A percentile compares a stretch with the other conserved stretches of the same genome.
These are phyloP conservation scores for Harringtonia aguacate DNA, from an alignment of 2,329 filamentous ascomycete genomes.

Conservation along the genomic window DNA sequence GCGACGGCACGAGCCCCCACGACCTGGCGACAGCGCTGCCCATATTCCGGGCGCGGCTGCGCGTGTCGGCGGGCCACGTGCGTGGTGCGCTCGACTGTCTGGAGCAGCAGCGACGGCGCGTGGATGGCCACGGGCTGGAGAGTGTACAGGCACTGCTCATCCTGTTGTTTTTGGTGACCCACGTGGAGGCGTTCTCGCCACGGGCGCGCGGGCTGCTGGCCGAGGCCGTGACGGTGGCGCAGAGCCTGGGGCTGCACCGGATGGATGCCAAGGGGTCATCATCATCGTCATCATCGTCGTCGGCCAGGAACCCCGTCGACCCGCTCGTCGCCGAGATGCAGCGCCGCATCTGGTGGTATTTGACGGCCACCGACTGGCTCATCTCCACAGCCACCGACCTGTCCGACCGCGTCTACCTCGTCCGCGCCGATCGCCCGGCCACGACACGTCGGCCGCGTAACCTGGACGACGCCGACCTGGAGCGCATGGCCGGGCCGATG, in stretches of 20 bases:
- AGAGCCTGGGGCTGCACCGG: background rate
- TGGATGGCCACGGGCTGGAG: background rate
- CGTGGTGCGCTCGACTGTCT: background rate
- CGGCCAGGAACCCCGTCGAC: background rate
- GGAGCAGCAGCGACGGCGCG: background rate
- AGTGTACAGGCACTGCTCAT: background rate
- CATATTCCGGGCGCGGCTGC: background rate
- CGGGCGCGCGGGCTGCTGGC: background rate
- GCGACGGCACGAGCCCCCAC: background rate
- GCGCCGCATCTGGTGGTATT: slow-evolving; percentile 31
- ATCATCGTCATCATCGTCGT: too few relatives aligned
- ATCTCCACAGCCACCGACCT: slow-evolving; percentile 17
- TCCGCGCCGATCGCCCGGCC: slow-evolving; percentile 28
- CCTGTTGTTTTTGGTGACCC: background rate
- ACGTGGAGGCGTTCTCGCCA: background rate
- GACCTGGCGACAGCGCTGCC: background rate
- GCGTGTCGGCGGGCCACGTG: background rate
- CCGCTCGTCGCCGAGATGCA: slow-evolving; percentile 19
- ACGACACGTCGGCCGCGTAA: slow-evolving; percentile 28
- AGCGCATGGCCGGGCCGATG: too few relatives aligned
- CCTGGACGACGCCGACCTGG: slow-evolving; percentile 26
- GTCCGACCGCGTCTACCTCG: slow-evolving; percentile 30
- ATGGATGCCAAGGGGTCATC: too few relatives aligned
- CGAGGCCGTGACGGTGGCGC: background rate
- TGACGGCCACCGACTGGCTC: slow-evolving; percentile 30